Evolutionary conservation across 148 eudicot species (phyloP).

Genomic region (Camellia japonica): DNA sequence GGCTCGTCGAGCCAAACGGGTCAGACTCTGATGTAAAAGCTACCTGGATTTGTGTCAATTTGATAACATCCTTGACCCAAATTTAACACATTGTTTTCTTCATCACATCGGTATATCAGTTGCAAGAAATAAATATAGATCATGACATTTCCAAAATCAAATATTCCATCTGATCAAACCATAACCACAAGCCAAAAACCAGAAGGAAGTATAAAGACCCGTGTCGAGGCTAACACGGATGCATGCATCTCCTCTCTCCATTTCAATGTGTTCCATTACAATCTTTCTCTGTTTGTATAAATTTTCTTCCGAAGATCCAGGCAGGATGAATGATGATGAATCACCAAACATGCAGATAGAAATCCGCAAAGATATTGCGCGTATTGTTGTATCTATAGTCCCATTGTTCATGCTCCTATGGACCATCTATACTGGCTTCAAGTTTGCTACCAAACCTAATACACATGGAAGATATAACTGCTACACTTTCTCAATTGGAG

Average conservation of each 20-base stretch:
- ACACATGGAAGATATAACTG: slow-evolving; percentile 12
- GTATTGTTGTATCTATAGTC: slow-evolving; percentile 11
- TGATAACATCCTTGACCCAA: too few species aligned
- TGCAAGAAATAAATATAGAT: slow-evolving; percentile 22
- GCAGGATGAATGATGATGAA: slow-evolving; percentile 6
- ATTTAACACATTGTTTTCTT: too few species aligned
- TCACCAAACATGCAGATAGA: neutral
- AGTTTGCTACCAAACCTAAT: slow-evolving; percentile 15
- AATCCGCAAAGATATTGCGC: neutral
- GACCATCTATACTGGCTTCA: slow-evolving; percentile 29
- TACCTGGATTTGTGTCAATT: too few species aligned
- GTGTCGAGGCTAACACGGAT: neutral
- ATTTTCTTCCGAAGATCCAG: neutral
- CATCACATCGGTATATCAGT: too few species aligned
- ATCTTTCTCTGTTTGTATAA: neutral
- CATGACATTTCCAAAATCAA: slow-evolving; percentile 10
- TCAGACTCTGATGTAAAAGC: neutral
- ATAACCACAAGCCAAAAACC: neutral
- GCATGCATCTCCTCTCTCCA: neutral
- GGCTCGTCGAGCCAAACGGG: too few species aligned
- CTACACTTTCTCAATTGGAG: slow-evolving; percentile 29
- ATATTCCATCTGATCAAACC: neutral
- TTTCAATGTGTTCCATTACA: neutral
- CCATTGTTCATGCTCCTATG: slow-evolving; percentile 26
- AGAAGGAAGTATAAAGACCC: neutral